Evolutionary conservation across 148 eudicot species (phyloP), one percentile per base, ranked within the genome.

Genomic region (Rheum nobile): DNA sequence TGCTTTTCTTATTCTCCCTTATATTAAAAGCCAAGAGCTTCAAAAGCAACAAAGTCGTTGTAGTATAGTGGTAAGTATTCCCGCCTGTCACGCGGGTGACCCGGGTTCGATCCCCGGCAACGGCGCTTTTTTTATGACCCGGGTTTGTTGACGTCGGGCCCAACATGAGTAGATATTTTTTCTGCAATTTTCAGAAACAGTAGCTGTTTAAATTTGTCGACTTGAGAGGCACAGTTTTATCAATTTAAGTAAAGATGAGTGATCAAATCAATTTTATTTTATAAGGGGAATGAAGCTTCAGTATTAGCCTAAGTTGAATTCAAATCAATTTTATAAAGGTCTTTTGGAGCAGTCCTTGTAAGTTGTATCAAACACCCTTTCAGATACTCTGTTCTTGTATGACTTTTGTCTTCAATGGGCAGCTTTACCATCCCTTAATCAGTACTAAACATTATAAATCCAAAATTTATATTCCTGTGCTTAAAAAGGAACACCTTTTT

Each of bases 71-170:
- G 98, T 94, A 44, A 94, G 98, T 94, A 91, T 94, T 85, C 88
- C 97, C 93, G 97, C 93, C 95, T 93, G 98, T 93, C 97, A 93
- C 96, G 93, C 96, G 97, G 96, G 89, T 83, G 98, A 89, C 97
- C 97, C 96, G 98, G 98, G 98, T 94, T 94, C 96, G 97, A 94
- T 91, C 97, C 98, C 98, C 96, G 97, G 97, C 96, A 91, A 82
- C 96, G 95, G 97, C 97, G 97, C 29, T 77, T 79, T 17, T 59
- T 0, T 22, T 21, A 1, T 24, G 7, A 1, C 7, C 19, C 21
- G 61, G 52, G 13, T 16, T 46, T 17, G 52, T 46, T 17, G 52
- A 35, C 4, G n/a, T 35, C 4, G 37, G 37, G 37, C 37, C 37
- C 37, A 4, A 35, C 2, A 1, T 2, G 37, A 35, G 2, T 35